Percentiles rank a stretch among this genome's conserved stretches.
Conservation (phyloP, 2,329 filamentous ascomycete genomes). For the Phialophora chinensis region DNA sequence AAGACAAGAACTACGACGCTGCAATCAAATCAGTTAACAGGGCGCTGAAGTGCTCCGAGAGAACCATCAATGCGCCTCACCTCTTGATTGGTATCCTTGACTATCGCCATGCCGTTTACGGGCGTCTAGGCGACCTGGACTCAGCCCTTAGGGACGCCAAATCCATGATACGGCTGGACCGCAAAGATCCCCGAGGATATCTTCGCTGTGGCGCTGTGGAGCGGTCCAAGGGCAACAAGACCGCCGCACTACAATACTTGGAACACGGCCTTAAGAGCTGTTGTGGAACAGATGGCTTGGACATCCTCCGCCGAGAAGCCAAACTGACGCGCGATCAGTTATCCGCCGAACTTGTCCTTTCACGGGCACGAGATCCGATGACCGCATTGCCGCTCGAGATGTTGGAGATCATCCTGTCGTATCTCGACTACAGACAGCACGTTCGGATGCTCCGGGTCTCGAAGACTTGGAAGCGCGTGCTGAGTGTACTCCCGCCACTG, state of each 20-base stretch:
- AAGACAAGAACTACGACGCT: slow-evolving; percentile 22
- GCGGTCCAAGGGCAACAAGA: slow-evolving; percentile 54
- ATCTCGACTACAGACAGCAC: slow-evolving; percentile 59
- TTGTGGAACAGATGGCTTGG: slow-evolving; percentile 44
- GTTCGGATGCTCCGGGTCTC: slow-evolving; percentile 61
- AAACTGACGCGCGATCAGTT: slow-evolving; percentile 55
- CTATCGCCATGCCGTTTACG: slow-evolving; percentile 42
- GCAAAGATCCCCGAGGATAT: slow-evolving; percentile 63
- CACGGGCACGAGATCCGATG: slow-evolving; percentile 55
- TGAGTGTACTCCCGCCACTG: slow-evolving; percentile 58
- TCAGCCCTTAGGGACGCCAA: slow-evolving; percentile 63
- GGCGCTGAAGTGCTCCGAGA: slow-evolving; percentile 21
- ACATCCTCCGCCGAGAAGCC: slow-evolving; percentile 25
- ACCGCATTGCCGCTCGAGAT: slow-evolving; percentile 61
- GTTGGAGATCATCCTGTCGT: slow-evolving; percentile 56
- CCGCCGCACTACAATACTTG: slow-evolving; percentile 63
- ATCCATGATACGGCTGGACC: slow-evolving; percentile 59
- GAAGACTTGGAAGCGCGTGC: slow-evolving; percentile 60
- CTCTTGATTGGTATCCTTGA: slow-evolving; percentile 46
- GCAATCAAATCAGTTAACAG: slow-evolving; percentile 20
- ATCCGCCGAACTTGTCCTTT: slow-evolving; percentile 39
- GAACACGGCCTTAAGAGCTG: slow-evolving; percentile 63
- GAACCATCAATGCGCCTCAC: slow-evolving; percentile 12
- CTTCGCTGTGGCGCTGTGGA: slow-evolving; percentile 60
- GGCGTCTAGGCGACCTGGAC: slow-evolving; percentile 58